These are phyloP conservation scores for Mortierella sp. DNA, from an alignment of 371 early-diverging fungal species.

Conservation along the genomic window DNA sequence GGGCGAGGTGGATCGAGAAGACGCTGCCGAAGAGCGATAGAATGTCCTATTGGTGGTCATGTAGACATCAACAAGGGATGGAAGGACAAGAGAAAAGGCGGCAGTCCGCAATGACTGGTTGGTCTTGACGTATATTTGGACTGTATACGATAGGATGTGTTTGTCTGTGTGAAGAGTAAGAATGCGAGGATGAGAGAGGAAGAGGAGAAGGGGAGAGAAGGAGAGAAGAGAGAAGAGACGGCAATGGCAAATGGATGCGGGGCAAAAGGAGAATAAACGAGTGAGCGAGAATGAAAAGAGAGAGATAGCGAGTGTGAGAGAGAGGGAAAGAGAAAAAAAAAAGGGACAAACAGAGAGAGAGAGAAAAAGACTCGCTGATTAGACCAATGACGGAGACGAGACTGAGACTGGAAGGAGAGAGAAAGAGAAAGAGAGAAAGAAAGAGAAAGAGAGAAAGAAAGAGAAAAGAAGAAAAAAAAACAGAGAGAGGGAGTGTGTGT, in stretches of 20 bases:
- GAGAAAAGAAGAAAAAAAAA: neutral
- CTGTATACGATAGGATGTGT: too few species aligned
- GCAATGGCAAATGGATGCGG: neutral
- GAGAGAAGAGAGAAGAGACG: too few species aligned
- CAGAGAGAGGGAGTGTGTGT: neutral
- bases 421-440: neutral
- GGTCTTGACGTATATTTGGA: too few species aligned
- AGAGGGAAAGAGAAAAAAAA: neutral
- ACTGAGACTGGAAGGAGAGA: neutral
- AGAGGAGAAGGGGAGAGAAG: neutral
- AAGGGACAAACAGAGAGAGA: neutral
- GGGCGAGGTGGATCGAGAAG: conserved; percentile 52
- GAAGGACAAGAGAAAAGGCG: too few species aligned
- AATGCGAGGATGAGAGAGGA: neutral
- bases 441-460: neutral
- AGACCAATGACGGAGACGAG: neutral
- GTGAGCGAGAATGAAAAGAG: neutral
- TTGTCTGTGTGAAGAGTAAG: conserved; percentile 4
- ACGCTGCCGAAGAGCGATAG: conserved; percentile 54
- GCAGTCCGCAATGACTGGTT: too few species aligned
- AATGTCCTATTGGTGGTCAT: conserved; percentile 42
- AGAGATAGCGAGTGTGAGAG: neutral
- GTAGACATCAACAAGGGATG: conserved; percentile 43
- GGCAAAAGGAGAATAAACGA: neutral
- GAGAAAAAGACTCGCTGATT: neutral